A percentile compares a stretch with the other conserved stretches of the same genome.
These are phyloP conservation scores for Drechmeria coniospora DNA, from an alignment of 2,329 filamentous ascomycete genomes.

Conservation along the genomic window DNA sequence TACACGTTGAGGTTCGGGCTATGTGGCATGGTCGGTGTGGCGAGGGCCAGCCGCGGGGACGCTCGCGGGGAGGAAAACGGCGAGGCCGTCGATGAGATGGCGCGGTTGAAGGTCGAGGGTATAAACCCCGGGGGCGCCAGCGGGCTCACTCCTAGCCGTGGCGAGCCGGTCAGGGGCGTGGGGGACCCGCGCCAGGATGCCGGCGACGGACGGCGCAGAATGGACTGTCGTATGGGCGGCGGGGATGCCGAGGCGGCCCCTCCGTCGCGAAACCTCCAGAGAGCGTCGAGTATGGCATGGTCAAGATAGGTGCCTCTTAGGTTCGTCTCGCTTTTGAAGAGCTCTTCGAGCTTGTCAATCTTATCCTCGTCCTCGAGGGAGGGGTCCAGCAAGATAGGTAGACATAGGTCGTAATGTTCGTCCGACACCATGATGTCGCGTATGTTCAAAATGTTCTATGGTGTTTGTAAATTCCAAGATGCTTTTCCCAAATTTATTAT, in stretches of 20 bases:
- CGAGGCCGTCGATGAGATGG: conserved; percentile 65
- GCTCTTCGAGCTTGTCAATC: conserved; percentile 76
- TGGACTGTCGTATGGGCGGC: conserved; percentile 72
- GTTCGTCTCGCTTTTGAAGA: conserved; percentile 64
- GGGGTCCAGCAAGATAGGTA: conserved; percentile 72
- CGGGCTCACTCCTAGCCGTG: conserved; percentile 67
- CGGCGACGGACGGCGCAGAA: conserved; percentile 80
- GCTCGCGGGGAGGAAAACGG: conserved; percentile 90
- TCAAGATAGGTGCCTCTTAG: conserved; percentile 67
- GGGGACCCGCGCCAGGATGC: conserved; percentile 80
- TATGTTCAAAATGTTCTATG: too few relatives aligned
- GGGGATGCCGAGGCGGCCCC: conserved; percentile 55
- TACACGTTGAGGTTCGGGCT: conserved; percentile 91
- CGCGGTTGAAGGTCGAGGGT: conserved; percentile 57
- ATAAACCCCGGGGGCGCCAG: conserved; percentile 72
- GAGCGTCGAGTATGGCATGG: conserved; percentile 75
- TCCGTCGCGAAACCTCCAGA: conserved; percentile 69
- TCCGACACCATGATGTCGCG: conserved; percentile 68
- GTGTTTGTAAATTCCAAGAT: too few relatives aligned
- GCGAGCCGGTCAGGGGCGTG: conserved; percentile 71
- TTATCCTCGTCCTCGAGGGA: conserved; percentile 86
- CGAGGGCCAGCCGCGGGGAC: conserved; percentile 79
- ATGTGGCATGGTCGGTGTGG: conserved; percentile 80
- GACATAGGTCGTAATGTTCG: conserved; percentile 79
- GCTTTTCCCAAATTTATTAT: too few relatives aligned